These are phyloP conservation scores for Dendrothele bispora DNA, from an alignment of 768 basidiomycete genomes.

Conservation along the genomic window DNA sequence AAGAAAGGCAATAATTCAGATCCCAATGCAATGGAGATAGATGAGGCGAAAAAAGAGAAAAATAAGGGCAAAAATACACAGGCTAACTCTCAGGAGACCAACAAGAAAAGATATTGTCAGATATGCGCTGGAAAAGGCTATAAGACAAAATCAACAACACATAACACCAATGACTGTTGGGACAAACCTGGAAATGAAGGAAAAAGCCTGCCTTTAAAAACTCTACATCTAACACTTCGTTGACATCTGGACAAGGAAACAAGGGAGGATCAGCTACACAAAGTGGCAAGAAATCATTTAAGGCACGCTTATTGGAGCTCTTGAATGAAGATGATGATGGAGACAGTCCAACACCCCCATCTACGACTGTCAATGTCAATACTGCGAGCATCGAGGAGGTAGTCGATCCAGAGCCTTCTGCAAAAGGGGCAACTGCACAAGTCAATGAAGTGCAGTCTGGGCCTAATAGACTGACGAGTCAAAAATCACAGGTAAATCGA, in stretches of 20 bases:
- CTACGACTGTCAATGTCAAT: constrained; percentile 2
- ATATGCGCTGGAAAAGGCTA: background rate
- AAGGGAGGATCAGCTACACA: background rate
- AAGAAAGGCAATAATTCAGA: background rate
- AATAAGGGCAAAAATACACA: background rate
- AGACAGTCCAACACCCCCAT: background rate
- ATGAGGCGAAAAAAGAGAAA: background rate
- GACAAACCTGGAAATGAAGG: constrained; percentile 1
- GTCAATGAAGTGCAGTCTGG: constrained; percentile 5
- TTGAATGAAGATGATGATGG: background rate
- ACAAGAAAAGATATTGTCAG: constrained; percentile 1
- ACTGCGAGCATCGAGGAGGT: background rate
- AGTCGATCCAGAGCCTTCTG: background rate
- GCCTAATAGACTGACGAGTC: background rate
- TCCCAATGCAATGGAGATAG: constrained; percentile 5
- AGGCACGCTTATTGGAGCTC: background rate
- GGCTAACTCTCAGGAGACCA: constrained; percentile 1
- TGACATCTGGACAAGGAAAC: background rate
- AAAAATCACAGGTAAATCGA: background rate
- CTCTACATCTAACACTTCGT: background rate
- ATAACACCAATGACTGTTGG: background rate
- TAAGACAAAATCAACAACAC: background rate
- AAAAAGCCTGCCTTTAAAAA: background rate
- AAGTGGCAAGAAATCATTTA: background rate
- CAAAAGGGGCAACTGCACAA: constrained; percentile 1